Percentiles rank a stretch among this genome's conserved stretches.
Conservation (phyloP, 2,329 filamentous ascomycete species). For the Monosporascus sp. region DNA sequence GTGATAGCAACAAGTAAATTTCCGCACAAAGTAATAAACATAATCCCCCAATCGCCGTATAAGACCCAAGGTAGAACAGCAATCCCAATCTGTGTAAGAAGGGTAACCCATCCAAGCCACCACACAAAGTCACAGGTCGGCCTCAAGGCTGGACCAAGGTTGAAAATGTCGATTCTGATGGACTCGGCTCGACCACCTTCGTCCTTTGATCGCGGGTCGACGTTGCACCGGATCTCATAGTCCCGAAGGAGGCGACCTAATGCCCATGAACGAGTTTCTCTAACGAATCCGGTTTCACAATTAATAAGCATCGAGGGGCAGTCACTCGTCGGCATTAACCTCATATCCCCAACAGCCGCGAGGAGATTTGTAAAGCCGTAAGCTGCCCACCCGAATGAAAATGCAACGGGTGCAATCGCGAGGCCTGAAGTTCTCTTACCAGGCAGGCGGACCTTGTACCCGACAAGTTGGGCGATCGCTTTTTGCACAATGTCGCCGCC, state of each 20-base stretch:
- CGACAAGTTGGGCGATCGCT: conserved; percentile 9
- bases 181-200: conserved; percentile 1
- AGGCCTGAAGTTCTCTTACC: background rate
- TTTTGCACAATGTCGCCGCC: conserved; percentile 12
- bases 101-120: background rate
- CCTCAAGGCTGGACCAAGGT: background rate
- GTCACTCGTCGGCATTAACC: conserved; percentile 7
- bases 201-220: background rate
- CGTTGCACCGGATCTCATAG: background rate
- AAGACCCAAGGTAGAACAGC: conserved; percentile 1
- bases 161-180: conserved; percentile 1
- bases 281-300: conserved; percentile 1
- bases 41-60: background rate
- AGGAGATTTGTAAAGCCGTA: conserved; percentile 9
- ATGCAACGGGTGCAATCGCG: conserved; percentile 8
- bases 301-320: conserved; percentile 3
- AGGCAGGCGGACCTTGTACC: background rate
- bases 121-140: background rate
- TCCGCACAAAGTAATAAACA: background rate
- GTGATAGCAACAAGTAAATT: background rate
- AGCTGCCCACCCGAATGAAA: conserved; percentile 14
- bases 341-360: conserved; percentile 7
- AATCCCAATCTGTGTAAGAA: background rate
- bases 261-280: conserved; percentile 10
- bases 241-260: conserved; percentile 11